phyloP scores from a whole-genome alignment of 108 stramenopile species.

The Cyclotella baltica region DNA sequence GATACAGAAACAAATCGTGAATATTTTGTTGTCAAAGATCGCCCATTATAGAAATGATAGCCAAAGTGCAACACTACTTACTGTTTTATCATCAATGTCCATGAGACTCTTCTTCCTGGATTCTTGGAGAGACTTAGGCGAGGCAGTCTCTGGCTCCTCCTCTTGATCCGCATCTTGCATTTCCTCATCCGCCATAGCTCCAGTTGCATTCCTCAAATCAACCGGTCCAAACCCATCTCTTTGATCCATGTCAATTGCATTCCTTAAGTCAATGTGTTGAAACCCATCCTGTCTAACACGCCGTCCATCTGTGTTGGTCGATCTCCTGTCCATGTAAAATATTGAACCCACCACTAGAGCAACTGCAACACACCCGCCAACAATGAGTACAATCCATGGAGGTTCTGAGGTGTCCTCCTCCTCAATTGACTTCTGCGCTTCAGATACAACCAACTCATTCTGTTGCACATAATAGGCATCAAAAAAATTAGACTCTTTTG shows the following conservation, averaged over 20 bases:
- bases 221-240: not conserved
- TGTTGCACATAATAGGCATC: conserved; percentile 10
- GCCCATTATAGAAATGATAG: not conserved
- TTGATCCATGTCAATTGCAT: not conserved
- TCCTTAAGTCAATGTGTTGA: not conserved
- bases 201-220: not conserved
- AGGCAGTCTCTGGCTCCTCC: not conserved
- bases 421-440: not conserved
- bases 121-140: conserved; percentile 8
- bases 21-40: not conserved
- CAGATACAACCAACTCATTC: conserved; percentile 16
- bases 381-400: conserved; percentile 6
- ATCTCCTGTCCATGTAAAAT: conserved; percentile 8
- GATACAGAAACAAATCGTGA: not conserved
- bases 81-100: conserved; percentile 14
- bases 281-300: conserved; percentile 9
- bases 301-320: not conserved
- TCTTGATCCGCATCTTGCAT: not conserved
- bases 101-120: conserved; percentile 11
- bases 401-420: not conserved
- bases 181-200: not conserved
- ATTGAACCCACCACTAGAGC: conserved; percentile 6
- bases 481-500: conserved; percentile 16
- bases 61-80: not conserved
- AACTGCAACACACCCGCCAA: conserved; percentile 18